Base-by-base conservation (phyloP, 371 early-diverging fungal species). In the Mucor lusitanicus region DNA sequence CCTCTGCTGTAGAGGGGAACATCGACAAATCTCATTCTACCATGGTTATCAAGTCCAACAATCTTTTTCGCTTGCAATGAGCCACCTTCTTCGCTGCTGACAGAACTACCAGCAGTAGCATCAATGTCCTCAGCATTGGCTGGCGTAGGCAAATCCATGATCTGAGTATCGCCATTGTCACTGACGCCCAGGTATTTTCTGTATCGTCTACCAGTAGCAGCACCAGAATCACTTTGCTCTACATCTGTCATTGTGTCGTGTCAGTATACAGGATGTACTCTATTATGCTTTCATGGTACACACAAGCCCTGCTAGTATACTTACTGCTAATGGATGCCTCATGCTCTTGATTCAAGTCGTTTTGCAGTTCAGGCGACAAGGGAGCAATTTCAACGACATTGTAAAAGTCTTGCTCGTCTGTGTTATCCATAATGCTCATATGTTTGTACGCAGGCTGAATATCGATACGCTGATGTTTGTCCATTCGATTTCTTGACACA, bases 1-100 rank as follows among this genome's bases (percentile, higher is more conserved):
- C n/a, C 33, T 60, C 72, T 37, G 55, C 57, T 40, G 28, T 71
- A 71, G 15, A 56, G 23, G 23, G 72, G 67, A 21, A 71, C 37
- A 50, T 71, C 59, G 11, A 71, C 28, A 17, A 48, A 61, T 42
- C 56, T 33, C 44, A 59, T 33, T 21, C 56, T 56, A 4, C 72
- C 72, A 23, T 57, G 13, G 13, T 46, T 40, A 42, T 71, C 72
- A 9, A 67, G 23, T n/a, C 64, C 72, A 7, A 64, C 61, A 0
- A 67, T 21, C 3, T 37, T 50, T 39, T 32, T 63, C 46, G 32
- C 54, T 17, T 53, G 48, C 12, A 65, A 32, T 11, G 58, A 58
- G 39, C 25, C 15, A n/a, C 33, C 21, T 11, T 32, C 17, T 25
- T 32, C n/a, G 13, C 4, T 58, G 33, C 33, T 25, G 30, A 30